Evolutionary conservation across 108 stramenopile species (phyloP).

Genomic region (Fistulifera pelliculosa): DNA sequence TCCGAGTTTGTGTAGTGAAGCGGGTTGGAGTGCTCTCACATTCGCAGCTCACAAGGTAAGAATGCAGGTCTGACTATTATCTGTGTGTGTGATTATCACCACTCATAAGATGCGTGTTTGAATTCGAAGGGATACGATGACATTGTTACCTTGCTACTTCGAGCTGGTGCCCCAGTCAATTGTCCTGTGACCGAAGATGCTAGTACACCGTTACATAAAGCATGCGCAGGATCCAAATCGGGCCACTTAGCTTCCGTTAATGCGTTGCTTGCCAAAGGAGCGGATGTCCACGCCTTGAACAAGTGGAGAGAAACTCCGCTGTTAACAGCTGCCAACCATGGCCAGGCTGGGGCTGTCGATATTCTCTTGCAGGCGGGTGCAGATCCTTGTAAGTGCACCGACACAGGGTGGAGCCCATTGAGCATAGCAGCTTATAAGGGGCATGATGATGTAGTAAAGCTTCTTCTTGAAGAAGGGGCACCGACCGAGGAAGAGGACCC

Average conservation of each 20-base stretch:
- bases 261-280: slow-evolving; percentile 50
- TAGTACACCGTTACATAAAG: slow-evolving; percentile 82
- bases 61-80: neutral
- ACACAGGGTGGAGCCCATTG: slow-evolving; percentile 87
- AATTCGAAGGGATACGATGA: slow-evolving; percentile 70
- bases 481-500: slow-evolving; percentile 90
- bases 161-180: slow-evolving; percentile 74
- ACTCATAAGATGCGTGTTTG: neutral
- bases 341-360: slow-evolving; percentile 75
- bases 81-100: neutral
- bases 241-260: slow-evolving; percentile 75
- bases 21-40: slow-evolving; percentile 82
- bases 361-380: slow-evolving; percentile 67
- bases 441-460: slow-evolving; percentile 79
- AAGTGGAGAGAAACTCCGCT: slow-evolving; percentile 88
- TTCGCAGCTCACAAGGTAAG: slow-evolving; percentile 88
- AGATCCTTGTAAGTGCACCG: slow-evolving; percentile 83
- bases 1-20: slow-evolving; percentile 75
- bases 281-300: slow-evolving; percentile 85
- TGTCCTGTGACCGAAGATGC: slow-evolving; percentile 79
- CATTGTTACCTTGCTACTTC: slow-evolving; percentile 62
- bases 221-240: slow-evolving; percentile 77
- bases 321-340: slow-evolving; percentile 83
- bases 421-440: slow-evolving; percentile 89
- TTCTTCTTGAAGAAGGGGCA: slow-evolving; percentile 75